A percentile compares a stretch with the other conserved stretches of the same genome.
Evolutionary conservation across 169 alveolate genomes (phyloP).

Genomic region (Perkinsus olseni): DNA sequence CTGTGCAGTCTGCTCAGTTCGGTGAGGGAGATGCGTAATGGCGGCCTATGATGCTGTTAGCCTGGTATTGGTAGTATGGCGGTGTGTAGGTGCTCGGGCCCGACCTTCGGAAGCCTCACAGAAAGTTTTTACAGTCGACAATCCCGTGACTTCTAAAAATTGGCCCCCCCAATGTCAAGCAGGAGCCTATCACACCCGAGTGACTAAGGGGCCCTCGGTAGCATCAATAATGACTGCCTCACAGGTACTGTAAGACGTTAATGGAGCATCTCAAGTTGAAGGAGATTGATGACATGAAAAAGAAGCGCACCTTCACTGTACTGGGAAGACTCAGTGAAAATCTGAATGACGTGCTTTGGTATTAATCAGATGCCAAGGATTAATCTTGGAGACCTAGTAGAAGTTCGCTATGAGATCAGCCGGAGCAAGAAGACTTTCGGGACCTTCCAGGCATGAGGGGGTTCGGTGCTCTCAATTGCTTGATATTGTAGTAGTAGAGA

Average conservation of each 20-base stretch:
- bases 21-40: neutral
- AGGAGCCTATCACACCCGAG: neutral
- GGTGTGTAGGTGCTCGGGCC: neutral
- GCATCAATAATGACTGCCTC: neutral
- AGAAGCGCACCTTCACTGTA: neutral
- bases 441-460: constrained; percentile 16
- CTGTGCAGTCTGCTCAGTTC: neutral
- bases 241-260: neutral
- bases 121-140: neutral
- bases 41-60: neutral
- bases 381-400: constrained; percentile 29
- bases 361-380: constrained; percentile 29
- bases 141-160: neutral
- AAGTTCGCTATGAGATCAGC: constrained; percentile 33
- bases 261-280: neutral
- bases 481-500: too few species aligned
- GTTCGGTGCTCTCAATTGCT: neutral
- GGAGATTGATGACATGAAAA: neutral
- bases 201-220: neutral
- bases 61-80: neutral
- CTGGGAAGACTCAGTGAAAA: neutral
- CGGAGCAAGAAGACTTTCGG: constrained; percentile 37
- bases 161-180: neutral
- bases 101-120: neutral
- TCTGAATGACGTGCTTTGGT: too few species aligned